These are phyloP conservation scores for Sphaerobolus stellatus DNA, from an alignment of 1,284 basidiomycete species.

Conservation along the genomic window DNA sequence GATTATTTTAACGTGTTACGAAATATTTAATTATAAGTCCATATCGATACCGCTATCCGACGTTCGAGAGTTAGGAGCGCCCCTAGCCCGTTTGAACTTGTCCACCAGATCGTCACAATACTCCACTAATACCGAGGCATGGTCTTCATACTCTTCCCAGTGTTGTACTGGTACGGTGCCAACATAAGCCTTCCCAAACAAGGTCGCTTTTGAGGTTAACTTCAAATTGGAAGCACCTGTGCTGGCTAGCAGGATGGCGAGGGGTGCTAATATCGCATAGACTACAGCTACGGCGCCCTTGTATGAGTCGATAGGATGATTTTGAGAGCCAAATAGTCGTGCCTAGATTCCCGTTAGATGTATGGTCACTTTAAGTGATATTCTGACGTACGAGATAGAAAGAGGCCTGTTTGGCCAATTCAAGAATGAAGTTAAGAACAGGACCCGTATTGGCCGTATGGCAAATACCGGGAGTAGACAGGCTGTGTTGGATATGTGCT, in stretches of 20 bases:
- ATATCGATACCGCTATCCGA: conserved; percentile 2
- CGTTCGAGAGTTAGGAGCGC: background rate
- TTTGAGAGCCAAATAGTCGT: conserved; percentile 61
- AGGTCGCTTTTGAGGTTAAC: conserved; percentile 18
- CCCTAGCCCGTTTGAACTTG: conserved; percentile 8
- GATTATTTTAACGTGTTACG: background rate
- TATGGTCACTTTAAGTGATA: background rate
- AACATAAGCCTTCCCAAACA: conserved; percentile 23
- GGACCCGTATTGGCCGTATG: conserved; percentile 60
- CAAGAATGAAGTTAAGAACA: conserved; percentile 49
- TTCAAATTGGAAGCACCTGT: conserved; percentile 11
- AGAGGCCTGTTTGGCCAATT: conserved; percentile 52
- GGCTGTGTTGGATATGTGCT: conserved; percentile 53
- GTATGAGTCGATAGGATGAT: conserved; percentile 59
- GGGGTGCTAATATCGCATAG: conserved; percentile 32
- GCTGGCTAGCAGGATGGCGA: background rate
- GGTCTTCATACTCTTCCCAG: conserved; percentile 18
- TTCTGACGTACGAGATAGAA: conserved; percentile 68
- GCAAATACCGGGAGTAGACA: conserved; percentile 74
- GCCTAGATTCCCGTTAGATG: conserved; percentile 42
- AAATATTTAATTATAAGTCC: too few species aligned
- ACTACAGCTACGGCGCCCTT: conserved; percentile 66
- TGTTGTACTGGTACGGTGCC: conserved; percentile 17
- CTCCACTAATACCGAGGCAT: conserved; percentile 16
- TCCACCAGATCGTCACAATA: conserved; percentile 22